Evolutionary conservation across 2,329 filamentous ascomycete species (phyloP), one percentile per base, ranked within the genome.

Genomic region (Amylocarpus encephaloides): DNA sequence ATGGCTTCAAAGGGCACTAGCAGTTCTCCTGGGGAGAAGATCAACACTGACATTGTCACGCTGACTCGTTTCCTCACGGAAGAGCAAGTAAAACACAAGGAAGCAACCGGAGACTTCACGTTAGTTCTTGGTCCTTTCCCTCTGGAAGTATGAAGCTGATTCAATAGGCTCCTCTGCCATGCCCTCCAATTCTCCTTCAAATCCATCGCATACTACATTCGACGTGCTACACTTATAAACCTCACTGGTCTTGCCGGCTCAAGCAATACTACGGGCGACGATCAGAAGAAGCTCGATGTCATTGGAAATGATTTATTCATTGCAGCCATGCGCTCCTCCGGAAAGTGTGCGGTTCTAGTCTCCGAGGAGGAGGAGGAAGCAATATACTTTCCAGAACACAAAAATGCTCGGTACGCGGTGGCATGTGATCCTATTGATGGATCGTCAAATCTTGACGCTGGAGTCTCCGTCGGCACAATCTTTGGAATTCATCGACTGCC

Each of bases 151-250:
- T 13, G 6, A 18, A 42, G 7, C 53, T 58, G 50, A 15, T 3
- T 30, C 33, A 35, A 46, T 64, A 96, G 91, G 64, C 80, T 98
- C 47, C 82, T 98, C 53, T 96, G 90, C 78, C 93, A 98, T 70
- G 91, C 93, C 53, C 86, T 98, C 52, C 93, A 97, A 72, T 98
- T 97, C 77, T 92, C 93, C 59, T 98, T 98, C 85, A 98, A 98
- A 78, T 95, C 89, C 60, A 98, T 98, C 70, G 89, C 93, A 63
- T 95, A 97, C 79, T 98, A 96, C 77, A 98, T 98, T 71, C 91
- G 92, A 64, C 86, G 93, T 70, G 90, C 92, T 33, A 92, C 89
- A 19, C 77, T 98, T 58, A 92, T 97, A 74, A 95, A 95, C 76
- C 82, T 98, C 55, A 94, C 89, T 46, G 93, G 93, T 54, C 83